Base-by-base conservation (phyloP, 768 basidiomycete genomes). In the Tulasnella sp. region DNA sequence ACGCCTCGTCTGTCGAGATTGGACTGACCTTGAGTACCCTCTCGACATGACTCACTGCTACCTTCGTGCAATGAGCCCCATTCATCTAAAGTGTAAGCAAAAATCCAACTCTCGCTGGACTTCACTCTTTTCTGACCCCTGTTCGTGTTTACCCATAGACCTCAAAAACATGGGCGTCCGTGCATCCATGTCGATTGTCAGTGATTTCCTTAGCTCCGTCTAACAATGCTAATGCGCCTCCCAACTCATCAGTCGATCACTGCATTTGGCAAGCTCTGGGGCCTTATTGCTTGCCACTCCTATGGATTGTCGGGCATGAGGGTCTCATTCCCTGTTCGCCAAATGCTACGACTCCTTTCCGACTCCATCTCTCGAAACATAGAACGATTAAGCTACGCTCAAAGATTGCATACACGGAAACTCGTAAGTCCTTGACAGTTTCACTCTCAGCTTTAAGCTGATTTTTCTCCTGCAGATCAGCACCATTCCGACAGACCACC, bases 21-120 rank as follows among this genome's bases (percentile, higher is more conserved):
- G 87, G 80, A 86, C 86, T 39, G 93, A 95, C 83, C 86, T 95
- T 7, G 88, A 91, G 70, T 84, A 84, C 6, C 93, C 93, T 4
- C 84, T 94, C 77, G 89, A 94, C 81, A 93, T 94, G 92, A 93
- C 93, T 0, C 91, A 94, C 83, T 92, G 90, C 77, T 93, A 91
- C 80, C 85, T 94, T 11, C 89, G 93, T n/a, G 92, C 93, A 0
- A 94, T 95, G 93, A 92, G 91, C 80, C 93, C 93, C 6, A 93
- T 95, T 71, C 93, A 94, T 82, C 84, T 93, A 79, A 90, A 93
- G 84, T 94, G 91, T 91, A 79, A 40, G 88, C 83, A 9, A 42
- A n/a, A 16, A 37, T 51, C 23, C 23, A 51, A 51, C n/a, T 10
- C 51, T 51, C 70, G 42, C 15, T 51, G 11, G 42, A 39, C 10